Percentiles rank a stretch among this genome's conserved stretches.
Conservation (phyloP, 1,139 yeast genomes). For the Debaryomyces sp. region DNA sequence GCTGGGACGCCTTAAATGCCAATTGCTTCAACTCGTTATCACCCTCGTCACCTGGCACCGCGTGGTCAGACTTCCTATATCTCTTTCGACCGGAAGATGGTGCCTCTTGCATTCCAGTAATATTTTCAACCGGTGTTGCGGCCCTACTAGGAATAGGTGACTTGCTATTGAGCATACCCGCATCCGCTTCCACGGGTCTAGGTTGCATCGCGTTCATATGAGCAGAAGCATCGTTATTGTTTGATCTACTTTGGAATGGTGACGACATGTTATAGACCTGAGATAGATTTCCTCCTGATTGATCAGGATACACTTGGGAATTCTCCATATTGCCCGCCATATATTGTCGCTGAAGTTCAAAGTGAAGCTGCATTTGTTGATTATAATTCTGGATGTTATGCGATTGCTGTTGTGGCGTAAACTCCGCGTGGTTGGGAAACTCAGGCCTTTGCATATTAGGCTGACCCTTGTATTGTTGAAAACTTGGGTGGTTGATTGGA, state of each 20-base stretch:
- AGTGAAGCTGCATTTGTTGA: conserved; percentile 5
- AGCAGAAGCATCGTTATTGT: neutral
- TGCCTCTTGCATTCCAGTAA: conserved; percentile 6
- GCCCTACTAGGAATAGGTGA: conserved; percentile 7
- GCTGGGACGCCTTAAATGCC: conserved; percentile 46
- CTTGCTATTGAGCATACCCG: neutral
- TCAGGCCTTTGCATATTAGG: conserved; percentile 5
- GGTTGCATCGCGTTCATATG: neutral
- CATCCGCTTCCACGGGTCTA: neutral
- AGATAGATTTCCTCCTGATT: neutral
- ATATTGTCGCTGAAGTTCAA: conserved; percentile 7
- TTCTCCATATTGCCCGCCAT: conserved; percentile 6
- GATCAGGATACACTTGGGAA: neutral
- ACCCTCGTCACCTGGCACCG: conserved; percentile 43
- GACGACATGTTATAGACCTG: conserved; percentile 1
- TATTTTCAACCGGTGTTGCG: conserved; percentile 8
- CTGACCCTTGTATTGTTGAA: conserved; percentile 8
- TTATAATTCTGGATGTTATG: conserved; percentile 2
- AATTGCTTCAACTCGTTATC: conserved; percentile 47
- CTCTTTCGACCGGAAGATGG: conserved; percentile 27
- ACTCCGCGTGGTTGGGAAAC: neutral
- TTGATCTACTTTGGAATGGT: neutral
- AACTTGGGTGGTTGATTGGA: conserved; percentile 13
- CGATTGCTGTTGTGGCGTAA: conserved; percentile 1
- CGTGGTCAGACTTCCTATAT: conserved; percentile 37